Evolutionary conservation across 108 stramenopile species (phyloP).

Genomic region (Skeletonema menzelii): DNA sequence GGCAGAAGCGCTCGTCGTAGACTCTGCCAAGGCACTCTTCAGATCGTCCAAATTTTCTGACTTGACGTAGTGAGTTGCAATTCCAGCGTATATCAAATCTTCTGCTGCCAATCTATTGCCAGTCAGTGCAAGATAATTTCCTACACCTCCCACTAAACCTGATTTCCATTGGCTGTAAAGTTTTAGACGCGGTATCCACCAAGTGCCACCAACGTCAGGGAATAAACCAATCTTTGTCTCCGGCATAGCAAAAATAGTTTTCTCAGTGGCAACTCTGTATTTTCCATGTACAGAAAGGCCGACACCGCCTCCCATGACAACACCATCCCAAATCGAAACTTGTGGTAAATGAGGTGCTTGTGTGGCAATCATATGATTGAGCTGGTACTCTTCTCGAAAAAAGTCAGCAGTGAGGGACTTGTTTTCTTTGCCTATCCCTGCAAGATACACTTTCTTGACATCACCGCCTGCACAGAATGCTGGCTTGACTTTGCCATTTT

Average conservation of each 20-base stretch:
- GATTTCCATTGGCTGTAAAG: constrained; percentile 22
- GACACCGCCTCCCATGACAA: constrained; percentile 99
- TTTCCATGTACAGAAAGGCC: constrained; percentile 92
- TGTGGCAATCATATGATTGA: constrained; percentile 79
- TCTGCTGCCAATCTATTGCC: constrained; percentile 80
- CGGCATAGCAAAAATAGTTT: constrained; percentile 96
- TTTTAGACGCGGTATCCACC: constrained; percentile 86
- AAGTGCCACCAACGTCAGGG: constrained; percentile 95
- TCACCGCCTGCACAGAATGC: constrained; percentile 96
- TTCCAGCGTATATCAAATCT: constrained; percentile 87
- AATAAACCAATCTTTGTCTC: constrained; percentile 97
- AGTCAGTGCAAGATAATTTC: constrained; percentile 91
- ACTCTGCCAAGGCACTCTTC: constrained; percentile 50
- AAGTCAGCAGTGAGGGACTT: constrained; percentile 54
- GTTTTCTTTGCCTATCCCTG: constrained; percentile 34
- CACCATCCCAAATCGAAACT: constrained; percentile 94
- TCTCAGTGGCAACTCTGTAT: constrained; percentile 93
- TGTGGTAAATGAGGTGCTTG: constrained; percentile 51
- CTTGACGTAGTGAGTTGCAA: constrained; percentile 95
- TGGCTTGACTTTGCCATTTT: constrained; percentile 47
- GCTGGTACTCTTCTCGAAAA: constrained; percentile 88
- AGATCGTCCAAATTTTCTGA: constrained; percentile 65
- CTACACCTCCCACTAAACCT: constrained; percentile 56
- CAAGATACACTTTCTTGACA: constrained; percentile 75
- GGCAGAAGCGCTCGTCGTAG: constrained; percentile 17